A percentile compares a stretch with the other conserved stretches of the same genome.
These are phyloP conservation scores for Rubus parviflorus DNA, from an alignment of 306 rosid genomes.

Conservation along the genomic window DNA sequence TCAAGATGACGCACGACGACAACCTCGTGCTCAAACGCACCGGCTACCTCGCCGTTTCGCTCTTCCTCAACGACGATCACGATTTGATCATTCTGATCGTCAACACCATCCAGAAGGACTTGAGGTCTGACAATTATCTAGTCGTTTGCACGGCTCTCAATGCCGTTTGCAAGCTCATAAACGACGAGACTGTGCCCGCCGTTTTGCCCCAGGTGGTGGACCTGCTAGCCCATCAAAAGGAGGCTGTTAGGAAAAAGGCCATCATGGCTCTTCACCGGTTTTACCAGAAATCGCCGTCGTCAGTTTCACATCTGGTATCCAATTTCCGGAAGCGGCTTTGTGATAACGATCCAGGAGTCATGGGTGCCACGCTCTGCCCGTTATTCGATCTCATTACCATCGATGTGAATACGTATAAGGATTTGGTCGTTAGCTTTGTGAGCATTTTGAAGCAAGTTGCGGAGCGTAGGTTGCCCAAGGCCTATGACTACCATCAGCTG, in stretches of 20 bases:
- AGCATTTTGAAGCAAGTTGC: conserved; percentile 89
- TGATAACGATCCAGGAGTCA: conserved; percentile 93
- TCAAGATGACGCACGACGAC: conserved; percentile 94
- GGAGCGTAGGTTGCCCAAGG: conserved; percentile 81
- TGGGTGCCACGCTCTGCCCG: conserved; percentile 91
- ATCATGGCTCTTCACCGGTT: conserved; percentile 93
- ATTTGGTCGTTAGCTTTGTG: conserved; percentile 78
- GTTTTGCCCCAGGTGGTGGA: conserved; percentile 87
- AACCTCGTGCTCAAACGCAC: conserved; percentile 71
- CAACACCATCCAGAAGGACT: conserved; percentile 94
- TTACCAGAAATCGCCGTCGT: conserved; percentile 67
- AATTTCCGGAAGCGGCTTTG: conserved; percentile 76
- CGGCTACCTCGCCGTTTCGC: conserved; percentile 91
- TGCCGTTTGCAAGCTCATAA: conserved; percentile 77
- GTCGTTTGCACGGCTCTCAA: conserved; percentile 85
- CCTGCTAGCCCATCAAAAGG: conserved; percentile 68
- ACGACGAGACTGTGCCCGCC: conserved; percentile 94
- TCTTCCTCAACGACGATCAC: conserved; percentile 77
- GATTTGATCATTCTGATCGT: conserved; percentile 91
- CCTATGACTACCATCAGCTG: conserved; percentile 85
- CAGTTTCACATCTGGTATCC: conserved; percentile 69
- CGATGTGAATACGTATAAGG: conserved; percentile 70
- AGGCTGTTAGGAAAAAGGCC: conserved; percentile 84
- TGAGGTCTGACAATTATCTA: conserved; percentile 77
- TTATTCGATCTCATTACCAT: conserved; percentile 57